Percentiles rank a stretch among this genome's conserved stretches.
phyloP scores from a whole-genome alignment of 768 basidiomycete genomes.

The Leucogyrophana mollusca region DNA sequence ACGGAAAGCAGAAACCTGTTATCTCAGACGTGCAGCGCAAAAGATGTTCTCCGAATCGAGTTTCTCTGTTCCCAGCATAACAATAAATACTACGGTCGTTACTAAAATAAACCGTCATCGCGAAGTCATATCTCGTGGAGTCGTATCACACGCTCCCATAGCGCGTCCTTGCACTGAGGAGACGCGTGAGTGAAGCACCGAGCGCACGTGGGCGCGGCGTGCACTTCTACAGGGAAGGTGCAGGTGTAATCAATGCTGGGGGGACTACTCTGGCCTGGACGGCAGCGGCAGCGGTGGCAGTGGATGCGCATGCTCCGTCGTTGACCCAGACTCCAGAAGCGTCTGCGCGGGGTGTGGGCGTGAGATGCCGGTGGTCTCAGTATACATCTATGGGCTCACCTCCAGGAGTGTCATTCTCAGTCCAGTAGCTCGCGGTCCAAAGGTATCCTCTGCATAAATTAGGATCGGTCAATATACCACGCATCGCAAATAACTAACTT shows the following conservation, averaged over 20 bases:
- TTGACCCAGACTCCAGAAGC: constrained; percentile 55
- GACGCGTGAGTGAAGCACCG: not conserved
- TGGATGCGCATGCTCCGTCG: constrained; percentile 46
- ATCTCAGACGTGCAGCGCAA: no score
- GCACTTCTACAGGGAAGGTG: constrained; percentile 2
- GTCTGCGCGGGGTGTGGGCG: constrained; percentile 27
- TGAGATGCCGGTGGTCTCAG: not conserved
- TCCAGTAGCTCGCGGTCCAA: constrained; percentile 50
- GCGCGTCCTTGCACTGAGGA: not conserved
- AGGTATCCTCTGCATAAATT: constrained; percentile 35
- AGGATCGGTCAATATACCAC: not conserved
- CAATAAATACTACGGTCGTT: not conserved
- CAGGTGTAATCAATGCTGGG: constrained; percentile 1
- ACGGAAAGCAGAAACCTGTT: no score
- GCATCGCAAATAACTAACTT: constrained; percentile 9
- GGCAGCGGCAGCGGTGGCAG: not conserved
- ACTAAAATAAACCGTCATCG: not conserved
- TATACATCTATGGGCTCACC: constrained; percentile 11
- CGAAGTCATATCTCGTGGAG: not conserved
- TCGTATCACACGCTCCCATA: not conserved
- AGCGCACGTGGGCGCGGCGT: not conserved
- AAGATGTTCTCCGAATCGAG: no score
- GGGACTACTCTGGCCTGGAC: not conserved
- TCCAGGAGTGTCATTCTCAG: constrained; percentile 33
- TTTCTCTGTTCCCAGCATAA: no score